Conservation (phyloP, 768 basidiomycete species). For the Trichaptum fuscoviolaceum region DNA sequence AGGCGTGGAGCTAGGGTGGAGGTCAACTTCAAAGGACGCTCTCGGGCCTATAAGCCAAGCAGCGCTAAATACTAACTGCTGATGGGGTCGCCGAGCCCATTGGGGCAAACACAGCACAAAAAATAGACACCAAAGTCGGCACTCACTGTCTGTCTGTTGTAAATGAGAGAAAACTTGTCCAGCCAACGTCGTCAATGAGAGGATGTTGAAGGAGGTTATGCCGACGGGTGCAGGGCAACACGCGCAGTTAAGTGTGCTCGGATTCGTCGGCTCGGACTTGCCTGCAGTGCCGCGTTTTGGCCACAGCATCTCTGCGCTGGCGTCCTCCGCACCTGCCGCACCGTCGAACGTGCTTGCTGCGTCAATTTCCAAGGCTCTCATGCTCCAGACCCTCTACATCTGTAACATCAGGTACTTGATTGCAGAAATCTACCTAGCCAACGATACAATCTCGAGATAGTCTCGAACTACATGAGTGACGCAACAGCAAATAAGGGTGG, state of each 20-base stretch:
- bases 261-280: background rate
- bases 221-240: background rate
- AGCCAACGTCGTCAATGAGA: background rate
- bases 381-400: background rate
- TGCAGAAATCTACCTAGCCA: background rate
- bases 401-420: background rate
- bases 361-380: background rate
- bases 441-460: background rate
- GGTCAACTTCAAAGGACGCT: background rate
- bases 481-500: background rate
- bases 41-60: background rate
- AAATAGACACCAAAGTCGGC: background rate
- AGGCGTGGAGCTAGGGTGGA: constrained; percentile 1
- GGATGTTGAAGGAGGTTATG: background rate
- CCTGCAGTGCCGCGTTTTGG: too few relatives aligned
- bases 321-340: background rate
- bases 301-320: background rate
- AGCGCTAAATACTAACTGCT: background rate
- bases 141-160: background rate
- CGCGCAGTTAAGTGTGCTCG: background rate
- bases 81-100: background rate
- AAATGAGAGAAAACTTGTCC: background rate
- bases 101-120: background rate
- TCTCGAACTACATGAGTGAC: background rate
- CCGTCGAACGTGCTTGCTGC: background rate